phyloP scores from a whole-genome alignment of 2,329 filamentous ascomycete genomes.

The Colletotrichum tabaci region DNA sequence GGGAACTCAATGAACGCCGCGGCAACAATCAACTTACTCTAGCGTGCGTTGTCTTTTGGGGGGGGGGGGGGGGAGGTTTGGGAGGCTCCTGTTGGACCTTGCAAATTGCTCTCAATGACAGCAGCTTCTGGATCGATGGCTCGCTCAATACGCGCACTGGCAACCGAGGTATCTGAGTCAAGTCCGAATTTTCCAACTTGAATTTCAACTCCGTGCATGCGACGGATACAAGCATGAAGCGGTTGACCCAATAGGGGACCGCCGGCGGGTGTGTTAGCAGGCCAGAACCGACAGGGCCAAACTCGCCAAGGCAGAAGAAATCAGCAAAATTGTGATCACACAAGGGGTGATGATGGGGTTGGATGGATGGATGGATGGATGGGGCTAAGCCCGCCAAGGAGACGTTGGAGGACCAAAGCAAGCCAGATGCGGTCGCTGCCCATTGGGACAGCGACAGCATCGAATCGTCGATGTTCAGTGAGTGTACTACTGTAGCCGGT shows the following conservation, averaged over 20 bases:
- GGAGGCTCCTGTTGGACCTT: neutral
- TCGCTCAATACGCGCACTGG: neutral
- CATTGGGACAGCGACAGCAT: slow-evolving; percentile 4
- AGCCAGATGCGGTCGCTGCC: slow-evolving; percentile 7
- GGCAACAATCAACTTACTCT: neutral
- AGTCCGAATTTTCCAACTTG: slow-evolving; percentile 19
- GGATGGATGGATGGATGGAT: slow-evolving; percentile 8
- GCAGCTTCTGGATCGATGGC: neutral
- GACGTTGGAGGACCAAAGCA: neutral
- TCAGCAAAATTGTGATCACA: slow-evolving; percentile 24
- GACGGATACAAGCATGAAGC: neutral
- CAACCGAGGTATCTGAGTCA: slow-evolving; percentile 7
- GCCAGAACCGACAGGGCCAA: neutral
- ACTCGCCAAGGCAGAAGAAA: slow-evolving; percentile 23
- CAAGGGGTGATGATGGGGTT: neutral
- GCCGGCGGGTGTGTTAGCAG: neutral
- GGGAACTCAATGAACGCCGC: too few species aligned
- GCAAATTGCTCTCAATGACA: neutral
- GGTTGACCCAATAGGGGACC: neutral
- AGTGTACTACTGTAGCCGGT: neutral
- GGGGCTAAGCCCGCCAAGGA: slow-evolving; percentile 27
- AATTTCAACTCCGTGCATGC: slow-evolving; percentile 4
- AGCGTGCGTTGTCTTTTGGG: neutral
- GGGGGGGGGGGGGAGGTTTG: neutral
- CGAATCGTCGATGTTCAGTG: slow-evolving; percentile 4